Evolutionary conservation across 2,329 filamentous ascomycete genomes (phyloP), one percentile per base, ranked within the genome.

Genomic region (Chrysoporthe deuterocubensis): DNA sequence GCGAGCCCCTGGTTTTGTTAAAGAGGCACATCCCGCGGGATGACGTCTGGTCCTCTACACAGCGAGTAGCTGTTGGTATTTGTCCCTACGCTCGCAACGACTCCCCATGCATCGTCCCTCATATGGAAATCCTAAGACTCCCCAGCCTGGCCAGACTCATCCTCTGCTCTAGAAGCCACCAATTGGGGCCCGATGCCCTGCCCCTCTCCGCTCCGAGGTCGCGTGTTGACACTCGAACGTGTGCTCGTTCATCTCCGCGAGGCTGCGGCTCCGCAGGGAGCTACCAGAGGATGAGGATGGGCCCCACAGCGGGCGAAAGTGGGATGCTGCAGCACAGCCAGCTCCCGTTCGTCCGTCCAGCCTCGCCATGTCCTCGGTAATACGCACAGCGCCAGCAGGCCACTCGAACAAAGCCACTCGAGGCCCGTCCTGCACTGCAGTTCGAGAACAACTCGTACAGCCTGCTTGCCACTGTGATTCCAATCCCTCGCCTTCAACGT

Each of bases 331-430:
- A 18, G 26, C 16, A 7, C 7, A n/a, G 14, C 54, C 7, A n/a
- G 14, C 54, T 57, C 43, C 59, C 59, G 43, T 43, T 62, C 59
- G 59, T 62, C 59, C 59, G 59, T 34, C 21, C 42, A 46, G 42
- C 59, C 42, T 62, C 59, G 21, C 42, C 40, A 37, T 62, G 59
- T 26, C 59, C 59, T 62, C 59, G 59, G 59, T 34, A 46, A 57
- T 57, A 62, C 37, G 40, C 37, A 54, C 9, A 16, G 5, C 37
- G 9, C 9, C 37, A 21, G 50, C 50, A 54, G 50, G 50, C 50
- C 3, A 9, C 37, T 40, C 37, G 37, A 40, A 40, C 37, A 40
- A 40, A 9, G 37, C 37, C 37, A 40, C 37, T 9, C 9, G 37
- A 9, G 37, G 37, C 1, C 37, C 37, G 26, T 26, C 26, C 26